phyloP scores from a whole-genome alignment of 208 protist species.

The Novymonas esmeraldas region DNA sequence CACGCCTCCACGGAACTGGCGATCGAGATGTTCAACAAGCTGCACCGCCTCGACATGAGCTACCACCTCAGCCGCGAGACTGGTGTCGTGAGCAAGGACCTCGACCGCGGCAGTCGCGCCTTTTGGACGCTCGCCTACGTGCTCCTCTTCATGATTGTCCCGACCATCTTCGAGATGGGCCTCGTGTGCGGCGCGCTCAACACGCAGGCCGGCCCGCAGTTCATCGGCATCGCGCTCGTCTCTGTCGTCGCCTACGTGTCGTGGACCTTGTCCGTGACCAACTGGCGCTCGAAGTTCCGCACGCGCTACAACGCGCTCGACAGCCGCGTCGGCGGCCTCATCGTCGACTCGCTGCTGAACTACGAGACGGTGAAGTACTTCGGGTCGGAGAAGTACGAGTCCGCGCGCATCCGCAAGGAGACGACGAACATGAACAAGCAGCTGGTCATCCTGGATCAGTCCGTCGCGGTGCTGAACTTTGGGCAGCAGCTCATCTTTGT shows the following conservation, averaged over 20 bases:
- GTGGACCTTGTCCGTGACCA: conserved; percentile 89
- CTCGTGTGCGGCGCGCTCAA: conserved; percentile 92
- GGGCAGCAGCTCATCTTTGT: conserved; percentile 95
- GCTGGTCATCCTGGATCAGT: conserved; percentile 82
- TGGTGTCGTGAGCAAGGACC: conserved; percentile 88
- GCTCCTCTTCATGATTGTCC: conserved; percentile 92
- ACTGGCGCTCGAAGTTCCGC: conserved; percentile 90
- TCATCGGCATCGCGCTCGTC: conserved; percentile 83
- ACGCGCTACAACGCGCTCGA: conserved; percentile 91
- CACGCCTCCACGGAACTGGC: conserved; percentile 83
- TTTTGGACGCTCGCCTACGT: conserved; percentile 90
- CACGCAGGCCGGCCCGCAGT: conserved; percentile 76
- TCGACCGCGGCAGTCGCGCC: conserved; percentile 92
- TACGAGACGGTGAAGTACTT: conserved; percentile 97
- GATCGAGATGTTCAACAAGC: conserved; percentile 89
- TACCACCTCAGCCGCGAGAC: conserved; percentile 93
- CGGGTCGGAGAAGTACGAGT: conserved; percentile 85
- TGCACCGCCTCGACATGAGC: conserved; percentile 85
- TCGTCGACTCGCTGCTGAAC: conserved; percentile 95
- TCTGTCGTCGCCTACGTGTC: conserved; percentile 85
- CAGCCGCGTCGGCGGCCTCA: conserved; percentile 86
- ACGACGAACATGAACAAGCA: conserved; percentile 82
- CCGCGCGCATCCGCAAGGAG: conserved; percentile 65
- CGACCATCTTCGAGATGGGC: conserved; percentile 92
- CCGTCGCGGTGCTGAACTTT: conserved; percentile 93